A percentile compares a stretch with the other conserved stretches of the same genome.
These are phyloP conservation scores for Aphanomyces euteiches DNA, from an alignment of 352 stramenopile genomes.

Conservation along the genomic window DNA sequence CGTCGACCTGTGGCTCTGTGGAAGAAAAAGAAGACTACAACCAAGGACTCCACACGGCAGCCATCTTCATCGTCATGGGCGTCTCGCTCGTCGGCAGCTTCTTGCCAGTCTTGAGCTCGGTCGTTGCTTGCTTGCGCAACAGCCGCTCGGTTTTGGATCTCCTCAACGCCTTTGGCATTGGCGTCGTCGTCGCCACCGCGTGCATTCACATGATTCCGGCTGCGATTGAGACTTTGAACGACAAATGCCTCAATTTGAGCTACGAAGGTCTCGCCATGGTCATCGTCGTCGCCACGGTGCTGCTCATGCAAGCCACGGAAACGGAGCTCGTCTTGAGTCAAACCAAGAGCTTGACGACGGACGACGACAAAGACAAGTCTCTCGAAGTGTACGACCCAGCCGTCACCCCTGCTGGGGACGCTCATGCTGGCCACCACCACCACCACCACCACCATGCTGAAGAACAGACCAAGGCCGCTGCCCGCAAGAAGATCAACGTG, in stretches of 20 bases:
- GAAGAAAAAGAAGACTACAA: too few relatives aligned
- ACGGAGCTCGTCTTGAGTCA: constrained; percentile 33
- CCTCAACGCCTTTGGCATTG: constrained; percentile 24
- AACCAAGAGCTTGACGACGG: constrained; percentile 31
- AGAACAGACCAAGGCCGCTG: not conserved
- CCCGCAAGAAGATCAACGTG: constrained; percentile 29
- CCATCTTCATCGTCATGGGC: too few relatives aligned
- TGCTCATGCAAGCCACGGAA: not conserved
- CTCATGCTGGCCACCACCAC: not conserved
- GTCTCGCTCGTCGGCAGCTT: too few relatives aligned
- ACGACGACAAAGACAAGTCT: not conserved
- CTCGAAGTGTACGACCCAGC: too few relatives aligned
- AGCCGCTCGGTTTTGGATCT: constrained; percentile 2
- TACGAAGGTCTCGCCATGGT: constrained; percentile 10
- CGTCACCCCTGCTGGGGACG: too few relatives aligned
- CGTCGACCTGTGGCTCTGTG: too few relatives aligned
- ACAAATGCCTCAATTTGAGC: not conserved
- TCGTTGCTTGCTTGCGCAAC: too few relatives aligned
- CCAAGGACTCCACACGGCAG: too few relatives aligned
- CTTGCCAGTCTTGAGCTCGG: too few relatives aligned
- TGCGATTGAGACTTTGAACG: too few relatives aligned
- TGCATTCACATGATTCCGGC: too few relatives aligned
- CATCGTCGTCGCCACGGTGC: constrained; percentile 22
- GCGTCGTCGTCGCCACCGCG: not conserved
- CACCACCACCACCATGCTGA: constrained; percentile 6